phyloP scores from a whole-genome alignment of 257 asterid species.

The Lithospermum erythrorhizon region DNA sequence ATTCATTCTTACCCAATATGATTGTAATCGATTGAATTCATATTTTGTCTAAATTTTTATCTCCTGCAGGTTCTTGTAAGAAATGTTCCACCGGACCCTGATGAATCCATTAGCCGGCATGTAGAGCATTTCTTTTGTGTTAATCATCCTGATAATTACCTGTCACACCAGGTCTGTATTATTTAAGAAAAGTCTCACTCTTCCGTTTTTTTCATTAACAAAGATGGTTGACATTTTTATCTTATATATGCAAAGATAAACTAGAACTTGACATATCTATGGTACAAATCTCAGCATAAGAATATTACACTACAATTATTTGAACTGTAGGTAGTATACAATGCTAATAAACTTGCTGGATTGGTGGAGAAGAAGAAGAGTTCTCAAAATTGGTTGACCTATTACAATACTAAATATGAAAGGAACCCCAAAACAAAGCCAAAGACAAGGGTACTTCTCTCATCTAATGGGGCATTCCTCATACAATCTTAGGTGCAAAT shows the following conservation, averaged over 20 bases:
- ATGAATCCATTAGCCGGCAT: slow-evolving; percentile 82
- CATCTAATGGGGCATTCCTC: slow-evolving; percentile 3
- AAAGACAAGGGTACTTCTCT: slow-evolving; percentile 43
- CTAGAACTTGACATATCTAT: not conserved
- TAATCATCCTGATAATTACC: slow-evolving; percentile 76
- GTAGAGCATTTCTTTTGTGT: slow-evolving; percentile 96
- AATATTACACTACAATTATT: not conserved
- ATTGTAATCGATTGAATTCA: not conserved
- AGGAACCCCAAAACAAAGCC: slow-evolving; percentile 59
- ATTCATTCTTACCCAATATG: not conserved
- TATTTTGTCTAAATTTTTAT: slow-evolving; percentile 5
- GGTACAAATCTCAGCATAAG: not conserved
- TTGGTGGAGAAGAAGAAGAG: slow-evolving; percentile 58
- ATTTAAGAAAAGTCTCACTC: not conserved
- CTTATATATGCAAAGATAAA: no score
- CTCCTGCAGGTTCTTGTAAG: slow-evolving; percentile 74
- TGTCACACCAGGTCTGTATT: slow-evolving; percentile 50
- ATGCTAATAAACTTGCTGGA: slow-evolving; percentile 57
- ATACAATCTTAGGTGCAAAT: not conserved
- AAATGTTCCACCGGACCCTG: slow-evolving; percentile 87
- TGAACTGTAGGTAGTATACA: slow-evolving; percentile 41
- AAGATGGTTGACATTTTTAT: not conserved
- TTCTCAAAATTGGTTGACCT: slow-evolving; percentile 56
- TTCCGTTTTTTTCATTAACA: no score
- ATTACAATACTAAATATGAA: slow-evolving; percentile 60